Conservation (phyloP, 1,284 basidiomycete species). For the Neonothopanus nambi region DNA sequence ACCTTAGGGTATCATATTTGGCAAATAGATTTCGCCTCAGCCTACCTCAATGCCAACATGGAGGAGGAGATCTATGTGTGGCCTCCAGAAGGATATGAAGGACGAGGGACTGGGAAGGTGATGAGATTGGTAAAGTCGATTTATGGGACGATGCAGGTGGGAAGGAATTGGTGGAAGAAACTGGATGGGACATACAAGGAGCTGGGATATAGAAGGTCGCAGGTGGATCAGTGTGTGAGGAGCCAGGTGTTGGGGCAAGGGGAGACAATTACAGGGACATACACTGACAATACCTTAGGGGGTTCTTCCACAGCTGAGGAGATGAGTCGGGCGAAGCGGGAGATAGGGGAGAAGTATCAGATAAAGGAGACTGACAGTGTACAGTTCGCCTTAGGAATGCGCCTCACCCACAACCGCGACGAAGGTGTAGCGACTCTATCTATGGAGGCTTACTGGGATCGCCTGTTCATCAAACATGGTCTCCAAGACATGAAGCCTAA, state of each 20-base stretch:
- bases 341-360: conserved; percentile 12
- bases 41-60: conserved; percentile 30
- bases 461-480: conserved; percentile 21
- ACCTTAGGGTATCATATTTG: conserved; percentile 19
- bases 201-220: neutral
- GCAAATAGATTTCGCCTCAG: conserved; percentile 30
- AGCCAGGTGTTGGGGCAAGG: conserved; percentile 11
- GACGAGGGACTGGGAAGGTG: conserved; percentile 16
- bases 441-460: conserved; percentile 25
- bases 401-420: conserved; percentile 17
- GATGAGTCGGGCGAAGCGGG: conserved; percentile 10
- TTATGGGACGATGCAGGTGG: conserved; percentile 33
- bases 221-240: conserved; percentile 9
- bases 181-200: conserved; percentile 15
- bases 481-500: conserved; percentile 22
- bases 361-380: conserved; percentile 19
- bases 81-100: conserved; percentile 26
- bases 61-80: conserved; percentile 30
- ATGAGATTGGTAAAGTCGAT: conserved; percentile 28
- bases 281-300: conserved; percentile 21
- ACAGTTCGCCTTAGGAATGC: conserved; percentile 20
- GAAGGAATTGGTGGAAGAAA: conserved; percentile 27
- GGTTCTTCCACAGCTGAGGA: conserved; percentile 15
- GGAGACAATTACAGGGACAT: conserved; percentile 23
- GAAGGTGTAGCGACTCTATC: conserved; percentile 21